Base-by-base conservation (phyloP, 345 rosid genomes). In the Raphanus raphanistrum region DNA sequence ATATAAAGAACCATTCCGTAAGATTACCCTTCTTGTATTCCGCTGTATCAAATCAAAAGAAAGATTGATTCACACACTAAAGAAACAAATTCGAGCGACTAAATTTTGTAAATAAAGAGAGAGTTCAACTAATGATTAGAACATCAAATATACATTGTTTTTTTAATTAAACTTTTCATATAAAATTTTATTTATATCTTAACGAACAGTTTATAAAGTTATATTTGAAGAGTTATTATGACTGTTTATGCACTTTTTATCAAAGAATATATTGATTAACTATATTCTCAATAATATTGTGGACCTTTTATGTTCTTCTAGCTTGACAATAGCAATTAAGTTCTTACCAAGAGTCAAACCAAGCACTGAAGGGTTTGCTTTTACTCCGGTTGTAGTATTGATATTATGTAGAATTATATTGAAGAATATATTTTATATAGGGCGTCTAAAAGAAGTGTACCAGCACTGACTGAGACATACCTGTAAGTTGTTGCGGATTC, bases 21-120 rank as follows among this genome's bases (percentile, higher is more conserved):
- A 63, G 67, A 55, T 55, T 74, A 15, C 43, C 78, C 38, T 74
- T 74, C 38, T 36, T 17, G 29, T 26, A 74, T 6, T 38, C 48
- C 58, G 17, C 78, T 74, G 66, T 65, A 36, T 54, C 25, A 8
- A 48, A 52, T 26, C 13, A 27, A 73, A 64, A 41, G 26, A 32
- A 70, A 12, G 38, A 71, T 65, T 8, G 27, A 71, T 59, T 59
- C 66, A 72, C 5, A 8, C 15, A 62, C 3, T 21, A 16, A 11
- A 54, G 27, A 72, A 63, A 38, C n/a, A 8, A 50, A 6, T 28
- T 28, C 0, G 13, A 41, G 28, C 36, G 28, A 28, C 1, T 25
- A 26, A 10, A 41, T 8, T 41, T 41, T 41, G 48, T 41, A 29
- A 59, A 59, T 13, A 59, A 59, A 27, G 63, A 27, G 13, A 59